These are phyloP conservation scores for Trametes meyenii DNA, from an alignment of 768 basidiomycete species.

Conservation along the genomic window DNA sequence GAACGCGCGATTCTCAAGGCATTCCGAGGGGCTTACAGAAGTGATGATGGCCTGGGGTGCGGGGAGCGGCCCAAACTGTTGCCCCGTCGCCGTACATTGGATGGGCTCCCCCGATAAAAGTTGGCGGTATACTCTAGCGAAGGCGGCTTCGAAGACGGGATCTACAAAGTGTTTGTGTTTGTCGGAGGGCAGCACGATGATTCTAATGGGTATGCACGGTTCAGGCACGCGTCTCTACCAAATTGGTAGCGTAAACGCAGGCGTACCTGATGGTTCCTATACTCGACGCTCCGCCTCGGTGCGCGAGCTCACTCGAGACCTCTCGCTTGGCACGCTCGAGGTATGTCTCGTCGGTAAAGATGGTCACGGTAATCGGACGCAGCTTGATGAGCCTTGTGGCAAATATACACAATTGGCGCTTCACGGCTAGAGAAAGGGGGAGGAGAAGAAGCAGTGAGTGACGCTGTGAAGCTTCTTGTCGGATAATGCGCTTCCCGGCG, in stretches of 20 bases:
- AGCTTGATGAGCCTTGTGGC: constrained; percentile 1
- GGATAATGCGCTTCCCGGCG: not conserved
- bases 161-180: constrained; percentile 10
- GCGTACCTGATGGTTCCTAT: constrained; percentile 3
- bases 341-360: not conserved
- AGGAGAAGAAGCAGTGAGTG: not conserved
- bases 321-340: constrained; percentile 10
- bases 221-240: not conserved
- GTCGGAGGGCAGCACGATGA: constrained; percentile 3
- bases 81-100: not conserved
- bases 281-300: not conserved
- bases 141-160: constrained; percentile 7
- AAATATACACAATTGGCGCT: constrained; percentile 10
- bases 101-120: constrained; percentile 1
- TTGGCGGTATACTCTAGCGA: not conserved
- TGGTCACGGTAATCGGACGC: constrained; percentile 5
- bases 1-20: not conserved
- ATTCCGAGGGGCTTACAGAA: not conserved
- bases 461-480: not conserved
- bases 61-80: not conserved
- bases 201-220: not conserved
- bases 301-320: constrained; percentile 12
- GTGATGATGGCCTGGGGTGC: constrained; percentile 8
- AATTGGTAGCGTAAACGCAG: too few relatives aligned
- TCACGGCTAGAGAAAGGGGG: not conserved